phyloP scores from a whole-genome alignment of 805 yeast species.

The Dipodascus albidus region DNA sequence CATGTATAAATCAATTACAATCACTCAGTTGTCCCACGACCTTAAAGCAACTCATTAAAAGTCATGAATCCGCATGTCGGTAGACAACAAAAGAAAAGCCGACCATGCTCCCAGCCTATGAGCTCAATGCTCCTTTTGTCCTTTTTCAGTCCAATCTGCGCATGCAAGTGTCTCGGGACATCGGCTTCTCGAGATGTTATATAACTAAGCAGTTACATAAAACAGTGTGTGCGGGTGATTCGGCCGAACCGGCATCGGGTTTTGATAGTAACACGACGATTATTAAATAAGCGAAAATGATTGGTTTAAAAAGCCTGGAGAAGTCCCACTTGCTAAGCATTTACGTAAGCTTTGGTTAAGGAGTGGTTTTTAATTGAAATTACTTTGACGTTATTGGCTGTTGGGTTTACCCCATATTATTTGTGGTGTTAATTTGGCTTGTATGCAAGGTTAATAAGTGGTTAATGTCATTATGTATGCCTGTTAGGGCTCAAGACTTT shows the following conservation, averaged over 20 bases:
- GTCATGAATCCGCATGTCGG: too few relatives aligned
- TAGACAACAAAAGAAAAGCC: background rate
- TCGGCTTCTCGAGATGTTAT: background rate
- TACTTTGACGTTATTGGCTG: background rate
- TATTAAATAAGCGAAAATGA: background rate
- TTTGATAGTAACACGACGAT: background rate
- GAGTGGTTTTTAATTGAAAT: background rate
- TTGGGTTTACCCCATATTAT: background rate
- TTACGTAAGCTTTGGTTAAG: background rate
- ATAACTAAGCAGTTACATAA: background rate
- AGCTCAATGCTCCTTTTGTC: background rate
- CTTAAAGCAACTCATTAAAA: background rate
- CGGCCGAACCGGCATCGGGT: slow-evolving; percentile 1
- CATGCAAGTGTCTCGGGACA: background rate
- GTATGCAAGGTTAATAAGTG: background rate
- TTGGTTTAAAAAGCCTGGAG: background rate
- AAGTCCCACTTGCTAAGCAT: background rate
- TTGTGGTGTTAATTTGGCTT: background rate
- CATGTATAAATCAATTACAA: background rate
- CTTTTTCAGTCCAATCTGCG: too few relatives aligned
- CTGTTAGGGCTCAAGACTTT: background rate
- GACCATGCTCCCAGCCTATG: background rate
- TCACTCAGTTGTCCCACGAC: background rate
- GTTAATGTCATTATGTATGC: background rate
- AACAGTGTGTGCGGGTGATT: too few relatives aligned